Evolutionary conservation across 768 basidiomycete genomes (phyloP).

Genomic region (Xerocomellus chrysenteron): DNA sequence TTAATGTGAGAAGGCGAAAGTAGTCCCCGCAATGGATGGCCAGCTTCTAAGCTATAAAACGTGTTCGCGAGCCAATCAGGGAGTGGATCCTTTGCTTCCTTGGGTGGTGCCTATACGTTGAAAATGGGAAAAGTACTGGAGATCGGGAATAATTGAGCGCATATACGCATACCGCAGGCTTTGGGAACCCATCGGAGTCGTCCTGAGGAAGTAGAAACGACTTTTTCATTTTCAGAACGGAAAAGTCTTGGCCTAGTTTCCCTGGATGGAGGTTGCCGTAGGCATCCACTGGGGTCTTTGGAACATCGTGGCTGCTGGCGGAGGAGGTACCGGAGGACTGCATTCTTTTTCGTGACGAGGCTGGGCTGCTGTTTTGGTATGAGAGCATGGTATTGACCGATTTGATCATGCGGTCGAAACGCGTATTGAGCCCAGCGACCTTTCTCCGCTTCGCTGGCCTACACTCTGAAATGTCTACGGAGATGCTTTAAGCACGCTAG

Average conservation of each 20-base stretch:
- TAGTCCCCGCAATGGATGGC: conserved; percentile 36
- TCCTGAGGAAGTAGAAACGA: not conserved
- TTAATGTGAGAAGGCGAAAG: conserved; percentile 22
- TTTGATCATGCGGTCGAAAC: conserved; percentile 68
- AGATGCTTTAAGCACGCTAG: not conserved
- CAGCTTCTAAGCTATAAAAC: conserved; percentile 42
- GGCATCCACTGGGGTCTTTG: conserved; percentile 43
- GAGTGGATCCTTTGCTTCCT: conserved; percentile 32
- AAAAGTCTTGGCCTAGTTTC: conserved; percentile 40
- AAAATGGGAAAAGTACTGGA: conserved; percentile 10
- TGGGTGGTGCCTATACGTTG: conserved; percentile 18
- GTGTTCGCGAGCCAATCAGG: conserved; percentile 59
- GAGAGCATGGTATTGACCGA: conserved; percentile 47
- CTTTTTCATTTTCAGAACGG: conserved; percentile 43
- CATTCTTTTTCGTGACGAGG: conserved; percentile 29
- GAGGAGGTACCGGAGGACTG: conserved; percentile 48
- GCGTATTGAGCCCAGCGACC: conserved; percentile 51
- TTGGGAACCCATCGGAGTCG: conserved; percentile 5
- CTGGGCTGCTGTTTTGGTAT: conserved; percentile 18
- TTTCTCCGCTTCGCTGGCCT: conserved; percentile 47
- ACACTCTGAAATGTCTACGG: conserved; percentile 7
- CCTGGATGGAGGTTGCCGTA: conserved; percentile 35
- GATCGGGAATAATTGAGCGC: conserved; percentile 18
- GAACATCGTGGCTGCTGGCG: conserved; percentile 39
- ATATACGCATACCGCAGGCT: conserved; percentile 32